These are phyloP conservation scores for Leccinum variicolor DNA, from an alignment of 768 basidiomycete species.

Conservation along the genomic window DNA sequence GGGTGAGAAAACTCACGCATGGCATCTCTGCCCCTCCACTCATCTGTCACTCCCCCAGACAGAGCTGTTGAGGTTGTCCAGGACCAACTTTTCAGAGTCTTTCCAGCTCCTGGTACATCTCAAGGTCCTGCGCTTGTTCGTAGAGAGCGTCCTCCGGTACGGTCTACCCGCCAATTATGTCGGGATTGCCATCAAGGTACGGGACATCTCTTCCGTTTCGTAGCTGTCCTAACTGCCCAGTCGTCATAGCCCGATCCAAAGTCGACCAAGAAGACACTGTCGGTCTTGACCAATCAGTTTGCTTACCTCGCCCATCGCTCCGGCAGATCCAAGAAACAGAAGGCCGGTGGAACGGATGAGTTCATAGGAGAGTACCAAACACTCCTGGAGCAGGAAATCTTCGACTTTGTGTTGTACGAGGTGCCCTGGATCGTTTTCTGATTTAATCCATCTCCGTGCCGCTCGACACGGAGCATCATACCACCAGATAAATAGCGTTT, in stretches of 20 bases:
- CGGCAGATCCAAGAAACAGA: constrained; percentile 39
- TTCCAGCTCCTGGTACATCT: constrained; percentile 93
- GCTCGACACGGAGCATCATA: background rate
- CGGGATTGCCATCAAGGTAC: constrained; percentile 77
- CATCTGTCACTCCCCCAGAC: constrained; percentile 48
- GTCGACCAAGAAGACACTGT: constrained; percentile 73
- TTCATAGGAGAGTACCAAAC: constrained; percentile 89
- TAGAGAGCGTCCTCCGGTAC: constrained; percentile 94
- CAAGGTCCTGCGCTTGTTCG: constrained; percentile 86
- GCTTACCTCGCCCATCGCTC: constrained; percentile 75
- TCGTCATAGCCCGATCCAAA: constrained; percentile 77
- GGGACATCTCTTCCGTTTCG: constrained; percentile 6
- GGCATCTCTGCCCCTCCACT: background rate
- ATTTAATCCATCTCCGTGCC: constrained; percentile 4
- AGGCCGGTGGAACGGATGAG: constrained; percentile 50
- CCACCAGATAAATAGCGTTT: constrained; percentile 36
- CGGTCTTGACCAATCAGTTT: constrained; percentile 72
- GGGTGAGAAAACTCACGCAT: constrained; percentile 55
- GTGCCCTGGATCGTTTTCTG: constrained; percentile 84
- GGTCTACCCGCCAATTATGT: constrained; percentile 91
- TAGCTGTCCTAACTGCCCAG: background rate
- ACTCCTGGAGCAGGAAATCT: constrained; percentile 93
- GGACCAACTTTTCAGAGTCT: constrained; percentile 96
- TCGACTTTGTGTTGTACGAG: constrained; percentile 93
- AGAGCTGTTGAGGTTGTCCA: constrained; percentile 82